Conservation (phyloP, 805 yeast genomes). For the Metschnikowia similis region DNA sequence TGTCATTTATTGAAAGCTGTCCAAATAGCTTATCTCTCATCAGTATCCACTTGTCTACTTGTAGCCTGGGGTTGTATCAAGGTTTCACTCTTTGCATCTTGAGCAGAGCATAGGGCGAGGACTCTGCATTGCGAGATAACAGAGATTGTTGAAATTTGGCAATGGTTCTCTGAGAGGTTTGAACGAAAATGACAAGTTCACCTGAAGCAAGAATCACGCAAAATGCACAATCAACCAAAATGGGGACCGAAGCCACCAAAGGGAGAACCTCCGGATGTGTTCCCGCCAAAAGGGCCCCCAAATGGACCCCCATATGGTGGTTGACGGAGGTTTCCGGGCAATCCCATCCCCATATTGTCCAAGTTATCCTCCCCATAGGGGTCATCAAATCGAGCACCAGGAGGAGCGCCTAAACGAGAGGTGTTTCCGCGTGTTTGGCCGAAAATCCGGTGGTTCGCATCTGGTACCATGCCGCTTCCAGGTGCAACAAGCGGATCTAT, state of each 20-base stretch:
- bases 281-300: neutral
- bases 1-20: no score
- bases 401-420: slow-evolving; percentile 34
- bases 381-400: slow-evolving; percentile 51
- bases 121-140: no score
- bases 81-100: no score
- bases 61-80: no score
- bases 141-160: no score
- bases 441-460: slow-evolving; percentile 50
- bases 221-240: neutral
- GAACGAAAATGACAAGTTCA: no score
- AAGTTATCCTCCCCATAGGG: slow-evolving; percentile 45
- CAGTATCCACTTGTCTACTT: no score
- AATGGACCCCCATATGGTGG: slow-evolving; percentile 2
- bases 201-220: no score
- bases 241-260: slow-evolving; percentile 3
- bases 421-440: slow-evolving; percentile 22
- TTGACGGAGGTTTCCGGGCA: slow-evolving; percentile 28
- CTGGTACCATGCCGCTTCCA: slow-evolving; percentile 48
- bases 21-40: no score
- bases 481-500: slow-evolving; percentile 36
- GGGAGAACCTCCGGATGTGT: neutral
- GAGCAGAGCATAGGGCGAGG: no score
- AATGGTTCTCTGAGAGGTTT: no score
- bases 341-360: slow-evolving; percentile 42